phyloP scores from a whole-genome alignment of 441 rosid genomes.

The Jatropha podagrica region DNA sequence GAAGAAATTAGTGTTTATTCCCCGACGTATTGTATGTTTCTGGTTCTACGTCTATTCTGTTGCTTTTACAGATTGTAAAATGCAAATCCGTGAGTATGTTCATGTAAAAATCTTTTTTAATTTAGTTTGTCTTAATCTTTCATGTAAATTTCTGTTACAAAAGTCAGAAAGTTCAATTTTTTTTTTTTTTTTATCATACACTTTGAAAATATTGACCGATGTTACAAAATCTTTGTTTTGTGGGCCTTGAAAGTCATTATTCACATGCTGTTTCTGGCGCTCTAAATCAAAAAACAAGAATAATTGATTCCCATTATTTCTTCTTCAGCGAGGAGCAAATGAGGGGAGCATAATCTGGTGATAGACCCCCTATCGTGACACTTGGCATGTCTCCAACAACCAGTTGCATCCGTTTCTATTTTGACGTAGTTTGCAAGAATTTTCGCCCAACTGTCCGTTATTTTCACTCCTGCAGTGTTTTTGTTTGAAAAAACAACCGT shows the following conservation, averaged over 20 bases:
- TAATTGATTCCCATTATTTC: neutral
- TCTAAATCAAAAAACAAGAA: too few relatives aligned
- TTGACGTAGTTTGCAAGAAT: constrained; percentile 16
- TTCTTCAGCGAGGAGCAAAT: neutral
- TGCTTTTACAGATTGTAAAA: neutral
- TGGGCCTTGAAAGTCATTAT: neutral
- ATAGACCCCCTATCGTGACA: neutral
- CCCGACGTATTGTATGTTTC: neutral
- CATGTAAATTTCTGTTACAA: too few relatives aligned
- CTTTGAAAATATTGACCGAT: too few relatives aligned
- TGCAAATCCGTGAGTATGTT: neutral
- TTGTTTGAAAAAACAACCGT: neutral
- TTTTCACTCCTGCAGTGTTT: neutral
- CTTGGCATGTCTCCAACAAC: constrained; percentile 2
- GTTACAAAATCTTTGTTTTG: too few relatives aligned
- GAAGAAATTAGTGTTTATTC: constrained; percentile 21
- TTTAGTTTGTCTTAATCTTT: too few relatives aligned
- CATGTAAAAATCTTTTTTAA: neutral
- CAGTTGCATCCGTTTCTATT: constrained; percentile 11
- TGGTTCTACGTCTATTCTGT: constrained; percentile 12
- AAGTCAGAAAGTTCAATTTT: too few relatives aligned
- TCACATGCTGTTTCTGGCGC: neutral
- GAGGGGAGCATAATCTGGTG: neutral
- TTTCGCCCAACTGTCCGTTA: constrained; percentile 5
- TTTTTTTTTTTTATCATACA: too few relatives aligned